Conservation (phyloP, 148 eudicot genomes). For the Vaccinium macrocarpon region DNA sequence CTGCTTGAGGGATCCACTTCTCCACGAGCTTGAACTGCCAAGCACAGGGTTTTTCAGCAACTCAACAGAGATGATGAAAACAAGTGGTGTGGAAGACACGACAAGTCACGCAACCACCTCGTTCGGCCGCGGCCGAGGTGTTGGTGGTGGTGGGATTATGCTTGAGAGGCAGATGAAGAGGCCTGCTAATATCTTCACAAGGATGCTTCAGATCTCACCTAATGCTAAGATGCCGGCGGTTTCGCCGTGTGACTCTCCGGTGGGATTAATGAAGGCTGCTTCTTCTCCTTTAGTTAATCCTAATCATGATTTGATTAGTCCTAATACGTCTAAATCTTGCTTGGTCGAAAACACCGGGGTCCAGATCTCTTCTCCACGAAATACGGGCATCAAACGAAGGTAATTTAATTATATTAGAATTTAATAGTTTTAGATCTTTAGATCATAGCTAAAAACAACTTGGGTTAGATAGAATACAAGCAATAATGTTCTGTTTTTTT, state of each 20-base stretch:
- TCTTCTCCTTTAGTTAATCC: slow-evolving; percentile 13
- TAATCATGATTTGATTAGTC: slow-evolving; percentile 22
- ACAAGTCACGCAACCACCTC: not conserved
- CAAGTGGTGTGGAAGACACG: not conserved
- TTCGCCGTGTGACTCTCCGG: slow-evolving; percentile 10
- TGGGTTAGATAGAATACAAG: too few species aligned
- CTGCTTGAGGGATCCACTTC: slow-evolving; percentile 43
- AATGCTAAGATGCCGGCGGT: slow-evolving; percentile 17
- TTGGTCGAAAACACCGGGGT: slow-evolving; percentile 33
- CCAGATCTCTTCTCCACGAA: slow-evolving; percentile 75
- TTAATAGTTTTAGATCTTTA: not conserved
- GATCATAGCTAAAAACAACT: not conserved
- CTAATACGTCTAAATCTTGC: slow-evolving; percentile 21
- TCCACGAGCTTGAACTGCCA: slow-evolving; percentile 25
- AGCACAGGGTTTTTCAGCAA: slow-evolving; percentile 16
- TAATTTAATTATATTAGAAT: slow-evolving; percentile 10
- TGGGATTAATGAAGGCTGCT: not conserved
- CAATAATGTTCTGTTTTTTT: too few species aligned
- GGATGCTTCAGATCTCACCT: slow-evolving; percentile 52
- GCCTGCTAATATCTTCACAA: slow-evolving; percentile 32
- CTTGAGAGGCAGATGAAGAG: slow-evolving; percentile 13
- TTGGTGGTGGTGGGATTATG: not conserved
- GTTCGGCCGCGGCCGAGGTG: slow-evolving; percentile 4
- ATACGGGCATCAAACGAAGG: slow-evolving; percentile 76
- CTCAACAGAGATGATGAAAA: slow-evolving; percentile 18